Evolutionary conservation across 2,329 filamentous ascomycete genomes (phyloP).

Genomic region (Pezicula carpinea): DNA sequence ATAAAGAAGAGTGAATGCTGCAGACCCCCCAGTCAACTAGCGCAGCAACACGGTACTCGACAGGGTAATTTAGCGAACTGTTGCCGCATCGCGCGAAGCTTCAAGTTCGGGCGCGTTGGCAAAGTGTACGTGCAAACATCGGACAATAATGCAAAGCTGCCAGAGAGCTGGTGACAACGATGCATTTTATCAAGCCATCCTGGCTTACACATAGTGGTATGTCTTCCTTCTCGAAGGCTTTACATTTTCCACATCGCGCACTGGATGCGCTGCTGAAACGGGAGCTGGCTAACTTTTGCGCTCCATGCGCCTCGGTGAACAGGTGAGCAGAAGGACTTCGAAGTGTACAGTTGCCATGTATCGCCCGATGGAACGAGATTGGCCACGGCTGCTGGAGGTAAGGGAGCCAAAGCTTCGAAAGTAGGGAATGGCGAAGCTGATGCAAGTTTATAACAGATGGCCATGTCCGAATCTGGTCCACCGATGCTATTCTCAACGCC

Average conservation of each 20-base stretch:
- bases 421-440: slow-evolving; percentile 3
- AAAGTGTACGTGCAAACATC: background rate
- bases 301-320: slow-evolving; percentile 21
- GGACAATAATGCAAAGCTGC: slow-evolving; percentile 26
- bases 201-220: slow-evolving; percentile 92
- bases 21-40: too few relatives aligned
- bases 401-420: slow-evolving; percentile 23
- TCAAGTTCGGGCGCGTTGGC: background rate
- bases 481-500: slow-evolving; percentile 83
- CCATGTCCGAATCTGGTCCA: slow-evolving; percentile 96
- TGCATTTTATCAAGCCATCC: slow-evolving; percentile 89
- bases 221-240: slow-evolving; percentile 21
- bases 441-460: slow-evolving; percentile 56
- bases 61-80: too few relatives aligned
- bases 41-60: too few relatives aligned
- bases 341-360: slow-evolving; percentile 97
- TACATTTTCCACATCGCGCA: background rate
- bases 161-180: slow-evolving; percentile 33
- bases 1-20: too few relatives aligned
- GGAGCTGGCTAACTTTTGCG: slow-evolving; percentile 21
- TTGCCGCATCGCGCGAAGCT: slow-evolving; percentile 2
- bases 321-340: slow-evolving; percentile 97
- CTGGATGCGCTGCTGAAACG: slow-evolving; percentile 10
- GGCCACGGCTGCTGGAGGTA: slow-evolving; percentile 89
- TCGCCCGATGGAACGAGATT: slow-evolving; percentile 90